Evolutionary conservation across 2,329 filamentous ascomycete species (phyloP).

Genomic region (Drechmeria coniospora): DNA sequence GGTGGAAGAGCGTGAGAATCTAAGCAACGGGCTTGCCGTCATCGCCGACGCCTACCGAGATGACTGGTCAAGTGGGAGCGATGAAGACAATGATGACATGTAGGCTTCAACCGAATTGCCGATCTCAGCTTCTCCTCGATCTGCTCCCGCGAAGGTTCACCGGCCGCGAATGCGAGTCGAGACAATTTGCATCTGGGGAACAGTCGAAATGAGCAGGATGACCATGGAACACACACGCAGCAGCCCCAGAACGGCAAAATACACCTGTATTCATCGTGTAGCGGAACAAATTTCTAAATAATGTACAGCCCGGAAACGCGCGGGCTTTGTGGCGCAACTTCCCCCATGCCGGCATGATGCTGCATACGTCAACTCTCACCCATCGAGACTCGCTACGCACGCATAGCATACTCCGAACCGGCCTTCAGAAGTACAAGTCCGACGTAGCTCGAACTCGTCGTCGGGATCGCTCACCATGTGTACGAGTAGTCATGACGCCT

Average conservation of each 20-base stretch:
- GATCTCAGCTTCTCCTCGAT: no score
- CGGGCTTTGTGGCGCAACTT: slow-evolving; percentile 4
- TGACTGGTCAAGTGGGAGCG: slow-evolving; percentile 68
- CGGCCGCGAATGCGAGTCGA: no score
- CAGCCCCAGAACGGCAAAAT: no score
- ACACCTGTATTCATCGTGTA: slow-evolving; percentile 17
- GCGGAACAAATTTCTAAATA: slow-evolving; percentile 13
- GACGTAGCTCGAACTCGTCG: background rate
- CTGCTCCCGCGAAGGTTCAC: no score
- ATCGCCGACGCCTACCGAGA: slow-evolving; percentile 82
- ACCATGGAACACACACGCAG: no score
- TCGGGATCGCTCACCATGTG: slow-evolving; percentile 2
- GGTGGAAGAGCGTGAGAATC: slow-evolving; percentile 65
- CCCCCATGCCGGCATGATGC: slow-evolving; percentile 5
- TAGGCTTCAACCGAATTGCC: slow-evolving; percentile 4
- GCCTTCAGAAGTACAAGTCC: no score
- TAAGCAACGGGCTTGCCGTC: slow-evolving; percentile 68
- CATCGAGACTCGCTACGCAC: background rate
- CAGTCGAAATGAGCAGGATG: no score
- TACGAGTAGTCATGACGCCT: no score
- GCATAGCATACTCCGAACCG: no score
- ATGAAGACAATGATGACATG: slow-evolving; percentile 50
- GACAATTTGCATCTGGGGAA: no score
- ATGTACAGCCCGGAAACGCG: no score
- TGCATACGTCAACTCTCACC: slow-evolving; percentile 1